These are phyloP conservation scores for Canavalia gladiata DNA, from an alignment of 306 rosid species.

Conservation along the genomic window DNA sequence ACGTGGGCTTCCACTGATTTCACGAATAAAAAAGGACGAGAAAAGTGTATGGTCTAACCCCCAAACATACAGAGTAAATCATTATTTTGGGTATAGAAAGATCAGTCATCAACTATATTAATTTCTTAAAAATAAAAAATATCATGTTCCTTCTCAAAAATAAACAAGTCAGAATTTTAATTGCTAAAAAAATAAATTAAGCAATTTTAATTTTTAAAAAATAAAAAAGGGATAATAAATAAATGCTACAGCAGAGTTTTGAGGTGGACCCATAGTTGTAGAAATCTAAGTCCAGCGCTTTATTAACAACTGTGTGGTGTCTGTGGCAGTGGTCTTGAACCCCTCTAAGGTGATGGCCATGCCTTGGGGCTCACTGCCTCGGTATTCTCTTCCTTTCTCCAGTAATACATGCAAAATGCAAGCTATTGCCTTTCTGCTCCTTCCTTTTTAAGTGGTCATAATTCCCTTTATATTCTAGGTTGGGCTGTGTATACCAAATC, in stretches of 20 bases:
- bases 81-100: no score
- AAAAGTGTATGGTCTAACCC: slow-evolving; percentile 23
- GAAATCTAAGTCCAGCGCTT: slow-evolving; percentile 38
- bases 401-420: slow-evolving; percentile 2
- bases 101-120: no score
- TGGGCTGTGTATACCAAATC: no score
- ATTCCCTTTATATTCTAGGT: no score
- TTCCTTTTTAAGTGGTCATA: no score
- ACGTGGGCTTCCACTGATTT: neutral
- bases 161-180: no score
- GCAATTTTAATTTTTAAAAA: no score
- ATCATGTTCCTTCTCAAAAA: no score
- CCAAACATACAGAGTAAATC: no score
- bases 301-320: slow-evolving; percentile 7
- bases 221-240: slow-evolving; percentile 15
- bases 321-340: slow-evolving; percentile 9
- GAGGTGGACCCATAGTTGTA: slow-evolving; percentile 30
- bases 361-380: neutral
- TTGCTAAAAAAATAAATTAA: no score
- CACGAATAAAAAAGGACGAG: neutral
- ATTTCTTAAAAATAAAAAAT: no score
- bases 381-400: slow-evolving; percentile 27
- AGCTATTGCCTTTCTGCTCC: neutral
- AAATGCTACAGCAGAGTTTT: slow-evolving; percentile 31
- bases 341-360: neutral